Evolutionary conservation across 2,329 filamentous ascomycete species (phyloP), one percentile per base, ranked within the genome.

Genomic region (Dactylellina parvicollis): DNA sequence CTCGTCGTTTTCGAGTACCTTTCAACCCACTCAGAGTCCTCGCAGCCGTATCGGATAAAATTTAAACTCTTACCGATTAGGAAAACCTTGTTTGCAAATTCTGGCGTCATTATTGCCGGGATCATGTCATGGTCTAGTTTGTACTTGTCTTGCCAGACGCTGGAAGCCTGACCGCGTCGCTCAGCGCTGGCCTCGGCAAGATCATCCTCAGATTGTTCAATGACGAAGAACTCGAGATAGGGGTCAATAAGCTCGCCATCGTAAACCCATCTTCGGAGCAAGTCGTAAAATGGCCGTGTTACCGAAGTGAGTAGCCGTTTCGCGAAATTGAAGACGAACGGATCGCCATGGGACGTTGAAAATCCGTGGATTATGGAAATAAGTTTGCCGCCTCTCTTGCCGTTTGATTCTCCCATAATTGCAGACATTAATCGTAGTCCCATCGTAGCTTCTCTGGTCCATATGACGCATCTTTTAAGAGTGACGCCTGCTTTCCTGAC

Each of bases 61-160:
- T 99, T 99, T 61, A 99, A 85, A 2, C 93, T 96, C 81, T 99
- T 99, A 65, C 95, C 95, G 77, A 99, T 99, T 5, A 99, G 83
- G 78, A 98, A 98, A 4, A 99, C 92, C 79, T 97, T 97, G 77
- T 95, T 92, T 0, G 95, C 92, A 81, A 99, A 97, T 74, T 96
- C 93, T 46, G 90, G 86, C 0, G 92, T 96, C 77, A 97, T 92
- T 78, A 98, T 98, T 42, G 90, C 93, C 0, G 95, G 95, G 22
- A 97, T 89, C 90, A 97, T 95, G 50, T 87, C 85, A 69, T 90
- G 86, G 77, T 91, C 89, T 38, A 97, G 85, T 78, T 92, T 90
- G 82, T 96, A 99, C 80, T 98, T 98, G 81, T 96, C 92, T 80
- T 98, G 93, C 95, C 95, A 99, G 1, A 98, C 93, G 76, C 93